Conservation (phyloP, 208 protist genomes). For the Wallacemonas sp. region DNA sequence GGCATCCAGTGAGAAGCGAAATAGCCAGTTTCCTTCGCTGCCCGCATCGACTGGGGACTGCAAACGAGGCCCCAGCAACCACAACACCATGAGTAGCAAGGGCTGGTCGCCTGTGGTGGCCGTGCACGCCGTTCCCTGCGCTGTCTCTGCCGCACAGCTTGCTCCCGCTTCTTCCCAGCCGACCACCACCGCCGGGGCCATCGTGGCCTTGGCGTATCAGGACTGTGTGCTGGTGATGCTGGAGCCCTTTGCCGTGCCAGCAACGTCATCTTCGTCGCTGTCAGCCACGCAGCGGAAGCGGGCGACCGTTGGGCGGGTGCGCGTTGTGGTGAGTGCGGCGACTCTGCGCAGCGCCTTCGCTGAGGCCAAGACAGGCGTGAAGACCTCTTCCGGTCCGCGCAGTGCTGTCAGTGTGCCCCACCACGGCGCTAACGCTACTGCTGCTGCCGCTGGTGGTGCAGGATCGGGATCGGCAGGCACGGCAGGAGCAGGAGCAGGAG, state of each 20-base stretch:
- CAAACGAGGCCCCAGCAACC: no score
- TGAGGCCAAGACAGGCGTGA: background rate
- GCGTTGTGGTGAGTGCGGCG: background rate
- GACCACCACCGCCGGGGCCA: slow-evolving; percentile 4
- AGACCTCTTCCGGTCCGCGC: background rate
- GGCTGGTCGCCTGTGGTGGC: slow-evolving; percentile 24
- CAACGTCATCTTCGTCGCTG: background rate
- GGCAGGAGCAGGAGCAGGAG: background rate
- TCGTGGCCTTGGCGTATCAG: slow-evolving; percentile 31
- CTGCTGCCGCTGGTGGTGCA: no score
- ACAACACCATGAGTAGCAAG: no score
- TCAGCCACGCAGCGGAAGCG: background rate
- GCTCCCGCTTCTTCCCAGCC: background rate
- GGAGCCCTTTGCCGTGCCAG: slow-evolving; percentile 9
- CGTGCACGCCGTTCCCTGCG: slow-evolving; percentile 20
- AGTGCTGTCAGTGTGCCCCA: no score
- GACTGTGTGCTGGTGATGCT: slow-evolving; percentile 22
- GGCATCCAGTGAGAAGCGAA: no score
- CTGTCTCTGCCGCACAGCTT: background rate
- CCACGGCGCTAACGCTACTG: no score
- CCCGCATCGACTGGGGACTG: no score
- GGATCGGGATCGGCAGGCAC: no score
- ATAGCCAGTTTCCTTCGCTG: no score
- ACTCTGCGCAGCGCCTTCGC: background rate
- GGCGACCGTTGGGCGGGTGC: background rate